These are phyloP conservation scores for Gossypium stocksii DNA, from an alignment of 345 rosid genomes.

Conservation along the genomic window DNA sequence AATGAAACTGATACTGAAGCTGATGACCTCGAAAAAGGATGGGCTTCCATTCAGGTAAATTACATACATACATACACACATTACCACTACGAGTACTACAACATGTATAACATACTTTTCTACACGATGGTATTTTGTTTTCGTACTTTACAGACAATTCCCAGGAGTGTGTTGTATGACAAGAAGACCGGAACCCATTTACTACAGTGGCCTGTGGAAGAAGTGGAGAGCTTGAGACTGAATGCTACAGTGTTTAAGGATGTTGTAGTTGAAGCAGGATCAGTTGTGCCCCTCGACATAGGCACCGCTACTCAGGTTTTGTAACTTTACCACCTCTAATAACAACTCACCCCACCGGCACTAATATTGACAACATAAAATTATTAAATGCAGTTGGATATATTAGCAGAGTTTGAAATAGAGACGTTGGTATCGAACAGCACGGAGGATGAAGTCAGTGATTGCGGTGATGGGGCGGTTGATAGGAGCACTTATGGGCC, in stretches of 20 bases:
- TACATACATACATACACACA: constrained; percentile 2
- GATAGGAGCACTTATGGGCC: constrained; percentile 68
- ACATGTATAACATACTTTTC: too few relatives aligned
- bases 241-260: constrained; percentile 41
- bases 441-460: constrained; percentile 17
- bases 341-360: neutral
- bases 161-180: constrained; percentile 17
- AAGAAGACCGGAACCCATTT: constrained; percentile 51
- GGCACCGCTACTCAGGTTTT: constrained; percentile 61
- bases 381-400: constrained; percentile 41
- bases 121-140: neutral
- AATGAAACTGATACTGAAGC: neutral
- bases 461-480: constrained; percentile 46
- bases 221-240: constrained; percentile 66
- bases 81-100: too few relatives aligned
- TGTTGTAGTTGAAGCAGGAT: constrained; percentile 51
- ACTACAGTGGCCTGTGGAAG: constrained; percentile 88
- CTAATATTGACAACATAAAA: neutral
- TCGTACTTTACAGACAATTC: neutral
- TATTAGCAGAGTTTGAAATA: constrained; percentile 49
- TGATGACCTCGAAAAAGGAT: constrained; percentile 41
- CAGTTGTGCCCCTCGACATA: constrained; percentile 49
- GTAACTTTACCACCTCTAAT: neutral
- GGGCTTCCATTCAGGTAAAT: constrained; percentile 92
- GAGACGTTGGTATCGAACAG: constrained; percentile 28